Evolutionary conservation across 805 yeast species (phyloP).

Genomic region (Saccharomycopsis javanensis): DNA sequence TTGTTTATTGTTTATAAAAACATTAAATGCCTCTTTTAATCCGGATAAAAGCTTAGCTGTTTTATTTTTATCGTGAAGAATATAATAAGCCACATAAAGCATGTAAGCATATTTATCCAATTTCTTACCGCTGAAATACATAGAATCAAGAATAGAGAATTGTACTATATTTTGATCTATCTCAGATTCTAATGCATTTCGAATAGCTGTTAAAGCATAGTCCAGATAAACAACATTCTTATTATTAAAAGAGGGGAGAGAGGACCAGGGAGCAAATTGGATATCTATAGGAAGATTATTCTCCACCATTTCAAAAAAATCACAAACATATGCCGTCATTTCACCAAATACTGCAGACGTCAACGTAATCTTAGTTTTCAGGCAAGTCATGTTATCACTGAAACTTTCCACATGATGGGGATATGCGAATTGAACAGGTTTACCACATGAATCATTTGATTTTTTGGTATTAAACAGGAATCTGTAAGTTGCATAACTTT

Average conservation of each 20-base stretch:
- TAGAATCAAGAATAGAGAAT: slow-evolving; percentile 64
- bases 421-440: slow-evolving; percentile 40
- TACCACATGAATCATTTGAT: slow-evolving; percentile 43
- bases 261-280: slow-evolving; percentile 49
- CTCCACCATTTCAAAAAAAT: slow-evolving; percentile 32
- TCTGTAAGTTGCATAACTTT: slow-evolving; percentile 11
- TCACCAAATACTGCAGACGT: slow-evolving; percentile 43
- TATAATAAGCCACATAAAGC: slow-evolving; percentile 57
- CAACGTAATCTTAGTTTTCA: slow-evolving; percentile 34
- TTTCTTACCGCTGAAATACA: slow-evolving; percentile 84
- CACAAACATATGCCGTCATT: slow-evolving; percentile 38
- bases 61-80: slow-evolving; percentile 46
- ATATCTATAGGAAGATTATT: slow-evolving; percentile 35
- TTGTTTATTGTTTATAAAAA: slow-evolving; percentile 64
- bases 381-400: slow-evolving; percentile 23
- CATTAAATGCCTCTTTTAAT: slow-evolving; percentile 57
- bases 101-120: slow-evolving; percentile 87
- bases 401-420: slow-evolving; percentile 43
- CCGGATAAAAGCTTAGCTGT: slow-evolving; percentile 44
- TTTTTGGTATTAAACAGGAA: slow-evolving; percentile 26
- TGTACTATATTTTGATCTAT: slow-evolving; percentile 43
- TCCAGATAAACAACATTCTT: slow-evolving; percentile 29
- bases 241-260: slow-evolving; percentile 32
- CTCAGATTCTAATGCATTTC: slow-evolving; percentile 43
- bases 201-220: slow-evolving; percentile 33